These are phyloP conservation scores for Colletotrichum gigasporum DNA, from an alignment of 2,329 filamentous ascomycete genomes.

Conservation along the genomic window DNA sequence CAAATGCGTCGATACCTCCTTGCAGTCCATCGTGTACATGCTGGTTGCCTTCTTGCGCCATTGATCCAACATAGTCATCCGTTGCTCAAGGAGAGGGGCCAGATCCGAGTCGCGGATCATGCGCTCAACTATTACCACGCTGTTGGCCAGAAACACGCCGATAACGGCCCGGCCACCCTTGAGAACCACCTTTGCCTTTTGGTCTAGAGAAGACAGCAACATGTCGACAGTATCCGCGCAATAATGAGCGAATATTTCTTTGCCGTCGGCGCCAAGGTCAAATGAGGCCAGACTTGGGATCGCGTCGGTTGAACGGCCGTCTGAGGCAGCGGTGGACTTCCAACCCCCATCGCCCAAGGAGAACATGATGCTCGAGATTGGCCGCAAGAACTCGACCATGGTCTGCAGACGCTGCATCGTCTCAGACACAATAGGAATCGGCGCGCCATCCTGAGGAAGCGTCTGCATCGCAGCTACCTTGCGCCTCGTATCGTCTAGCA, in stretches of 20 bases:
- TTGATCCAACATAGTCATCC: conserved; percentile 74
- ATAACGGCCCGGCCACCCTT: conserved; percentile 80
- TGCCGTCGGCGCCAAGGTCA: conserved; percentile 88
- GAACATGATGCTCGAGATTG: conserved; percentile 89
- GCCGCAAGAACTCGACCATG: conserved; percentile 86
- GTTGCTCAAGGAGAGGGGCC: conserved; percentile 72
- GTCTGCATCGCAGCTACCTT: conserved; percentile 72
- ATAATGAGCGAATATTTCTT: conserved; percentile 89
- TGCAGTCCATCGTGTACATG: conserved; percentile 87
- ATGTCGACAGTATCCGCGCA: conserved; percentile 88
- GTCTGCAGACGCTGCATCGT: conserved; percentile 87
- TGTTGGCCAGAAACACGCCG: conserved; percentile 93
- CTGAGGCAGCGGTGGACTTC: conserved; percentile 64
- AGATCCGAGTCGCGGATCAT: conserved; percentile 86
- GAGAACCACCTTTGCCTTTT: conserved; percentile 76
- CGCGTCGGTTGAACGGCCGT: conserved; percentile 67
- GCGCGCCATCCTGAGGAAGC: conserved; percentile 80
- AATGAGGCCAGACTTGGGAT: conserved; percentile 80
- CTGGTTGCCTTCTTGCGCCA: conserved; percentile 89
- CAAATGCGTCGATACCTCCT: conserved; percentile 84
- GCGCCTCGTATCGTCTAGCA: conserved; percentile 84
- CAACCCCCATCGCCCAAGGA: conserved; percentile 94
- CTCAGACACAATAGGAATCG: conserved; percentile 81
- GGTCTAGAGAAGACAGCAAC: conserved; percentile 78
- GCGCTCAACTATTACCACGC: conserved; percentile 83